A percentile compares a stretch with the other conserved stretches of the same genome.
Evolutionary conservation across 2,329 filamentous ascomycete species (phyloP).

Genomic region (Neocucurbitaria cava): DNA sequence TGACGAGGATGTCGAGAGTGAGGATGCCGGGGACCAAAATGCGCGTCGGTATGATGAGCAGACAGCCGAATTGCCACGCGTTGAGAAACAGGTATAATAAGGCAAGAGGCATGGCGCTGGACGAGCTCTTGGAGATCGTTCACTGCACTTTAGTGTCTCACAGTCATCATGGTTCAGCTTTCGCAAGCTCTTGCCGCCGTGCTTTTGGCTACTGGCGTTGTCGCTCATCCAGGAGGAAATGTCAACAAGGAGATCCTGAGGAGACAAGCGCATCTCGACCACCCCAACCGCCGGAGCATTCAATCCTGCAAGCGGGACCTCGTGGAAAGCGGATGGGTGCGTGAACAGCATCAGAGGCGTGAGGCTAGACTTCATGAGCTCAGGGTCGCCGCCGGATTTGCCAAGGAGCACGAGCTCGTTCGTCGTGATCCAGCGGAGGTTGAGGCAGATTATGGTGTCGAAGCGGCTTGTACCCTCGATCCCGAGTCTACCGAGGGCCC

Average conservation of each 20-base stretch:
- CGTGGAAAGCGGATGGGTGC: constrained; percentile 40
- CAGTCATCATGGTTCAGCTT: constrained; percentile 37
- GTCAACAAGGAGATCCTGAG: constrained; percentile 39
- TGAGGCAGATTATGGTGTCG: constrained; percentile 32
- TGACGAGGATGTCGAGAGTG: constrained; percentile 7
- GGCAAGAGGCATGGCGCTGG: neutral
- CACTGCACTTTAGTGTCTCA: neutral
- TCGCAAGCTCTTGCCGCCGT: constrained; percentile 29
- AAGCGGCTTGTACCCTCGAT: constrained; percentile 42
- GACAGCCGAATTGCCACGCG: constrained; percentile 11
- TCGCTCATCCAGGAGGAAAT: constrained; percentile 52
- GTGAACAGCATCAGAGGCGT: constrained; percentile 47
- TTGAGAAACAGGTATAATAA: constrained; percentile 31
- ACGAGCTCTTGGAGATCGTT: neutral
- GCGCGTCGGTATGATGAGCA: constrained; percentile 14
- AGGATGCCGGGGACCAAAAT: constrained; percentile 18
- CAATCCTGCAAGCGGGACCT: constrained; percentile 41
- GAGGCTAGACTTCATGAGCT: constrained; percentile 47
- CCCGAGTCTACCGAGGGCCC: constrained; percentile 43
- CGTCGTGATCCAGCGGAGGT: constrained; percentile 37
- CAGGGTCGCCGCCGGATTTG: constrained; percentile 46
- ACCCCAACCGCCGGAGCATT: constrained; percentile 49
- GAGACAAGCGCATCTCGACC: constrained; percentile 43
- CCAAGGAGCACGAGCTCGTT: constrained; percentile 36
- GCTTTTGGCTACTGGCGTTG: constrained; percentile 32